Evolutionary conservation across 2,329 filamentous ascomycete species (phyloP), one percentile per base, ranked within the genome.

Genomic region (Aquanectria penicillioides): DNA sequence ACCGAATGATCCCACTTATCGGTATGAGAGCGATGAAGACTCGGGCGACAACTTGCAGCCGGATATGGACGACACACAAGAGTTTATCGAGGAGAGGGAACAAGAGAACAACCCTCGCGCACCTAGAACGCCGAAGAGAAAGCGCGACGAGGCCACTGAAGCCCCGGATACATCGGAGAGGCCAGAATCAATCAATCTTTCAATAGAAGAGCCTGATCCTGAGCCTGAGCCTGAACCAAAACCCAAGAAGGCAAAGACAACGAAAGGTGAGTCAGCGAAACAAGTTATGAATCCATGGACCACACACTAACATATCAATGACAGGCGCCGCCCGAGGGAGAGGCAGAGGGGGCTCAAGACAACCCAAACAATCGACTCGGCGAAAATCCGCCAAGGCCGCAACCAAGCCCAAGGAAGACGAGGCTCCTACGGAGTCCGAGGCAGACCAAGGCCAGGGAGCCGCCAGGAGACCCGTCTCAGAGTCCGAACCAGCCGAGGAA

Each of bases 41-140:
- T 63, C 69, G 0, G 71, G 59, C 3, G 70, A 71, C 3, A 61
- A 38, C 4, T 20, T 69, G 4, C 18, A 43, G 18, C 58, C 64
- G 0, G 68, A 71, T 22, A 58, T 50, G 1, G 64, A 69, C 29
- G 56, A 67, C 9, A 43, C 64, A 8, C 10, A 40, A 0, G 62
- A 61, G 36, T 22, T 69, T 6, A 22, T 3, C 3, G 38, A 52
- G n/a, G 17, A 15, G 4, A 8, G 13, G 7, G 17, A 7, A 5
- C 6, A 29, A 4, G 8, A 7, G 12, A 20, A n/a, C 8, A 9
- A n/a, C 13, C 15, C n/a, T 7, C 23, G 28, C 6, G 15, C 22
- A 18, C 4, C 18, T 17, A 33, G 11, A 50, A 37, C 26, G 15
- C 18, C 29, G 6, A 34, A 29, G 34, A 29, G 8, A 48, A 49